Base-by-base conservation (phyloP, 768 basidiomycete genomes). In the Tremella yokohamensis region DNA sequence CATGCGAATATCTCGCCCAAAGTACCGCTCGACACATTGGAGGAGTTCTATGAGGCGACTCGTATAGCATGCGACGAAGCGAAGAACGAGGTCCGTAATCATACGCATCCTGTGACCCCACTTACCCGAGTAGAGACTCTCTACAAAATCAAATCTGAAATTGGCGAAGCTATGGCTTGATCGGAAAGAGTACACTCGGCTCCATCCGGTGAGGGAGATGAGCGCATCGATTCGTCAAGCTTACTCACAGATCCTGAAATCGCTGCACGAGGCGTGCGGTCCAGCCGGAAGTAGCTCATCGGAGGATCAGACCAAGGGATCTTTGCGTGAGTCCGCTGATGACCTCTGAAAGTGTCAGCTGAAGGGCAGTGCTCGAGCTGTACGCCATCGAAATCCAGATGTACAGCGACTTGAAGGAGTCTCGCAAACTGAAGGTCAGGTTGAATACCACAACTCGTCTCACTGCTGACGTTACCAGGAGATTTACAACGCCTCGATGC, bases 361-460 rank as follows among this genome's bases (percentile, higher is more conserved):
- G 16, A 62, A 20, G 44, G 39, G 13, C 38, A 76, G 75, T 98
- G 9, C 83, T 98, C 24, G 96, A 99, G 78, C 91, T 98, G 39
- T 97, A 97, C 69, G 94, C 96, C 0, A 84, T 98, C 40, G 96
- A 99, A 76, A 99, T 99, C 57, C 93, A 98, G 74, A 99, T 99
- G 96, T 92, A 97, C 79, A 93, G 92, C 66, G 93, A 97, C 78
- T 89, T 86, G 64, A 84, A 88, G 65, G 96, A 99, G 71, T 87
- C 87, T 79, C 93, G 93, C 80, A 97, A 97, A 76, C 82, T 97
- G 49, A 94, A 97, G 82, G 92, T 88, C 61, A 42, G 66, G 40
- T 24, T 25, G 1, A 11, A 16, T 22, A 22, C 18, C 49, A 2
- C 12, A 9, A 25, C 8, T 38, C 42, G 3, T 18, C n/a, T 11